These are phyloP conservation scores for Exophiala bonariae DNA, from an alignment of 2,329 filamentous ascomycete species.

Conservation along the genomic window DNA sequence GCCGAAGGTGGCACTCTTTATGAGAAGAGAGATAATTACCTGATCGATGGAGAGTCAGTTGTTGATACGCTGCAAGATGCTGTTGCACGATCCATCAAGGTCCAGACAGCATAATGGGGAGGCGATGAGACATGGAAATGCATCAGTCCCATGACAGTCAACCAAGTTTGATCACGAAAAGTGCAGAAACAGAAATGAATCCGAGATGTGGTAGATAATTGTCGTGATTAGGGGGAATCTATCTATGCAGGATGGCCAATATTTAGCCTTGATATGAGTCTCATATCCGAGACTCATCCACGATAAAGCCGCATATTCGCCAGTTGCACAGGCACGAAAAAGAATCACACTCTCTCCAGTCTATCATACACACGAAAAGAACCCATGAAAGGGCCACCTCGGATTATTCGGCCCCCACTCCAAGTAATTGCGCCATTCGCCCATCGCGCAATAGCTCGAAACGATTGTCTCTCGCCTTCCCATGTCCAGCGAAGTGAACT, in stretches of 20 bases:
- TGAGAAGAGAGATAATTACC: slow-evolving; percentile 64
- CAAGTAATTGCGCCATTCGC: slow-evolving; percentile 21
- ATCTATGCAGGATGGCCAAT: slow-evolving; percentile 12
- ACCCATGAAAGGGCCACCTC: slow-evolving; percentile 18
- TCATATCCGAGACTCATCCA: slow-evolving; percentile 4
- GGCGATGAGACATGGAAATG: too few species aligned
- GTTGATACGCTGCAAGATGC: slow-evolving; percentile 20
- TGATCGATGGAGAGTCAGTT: slow-evolving; percentile 44
- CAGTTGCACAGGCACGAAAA: slow-evolving; percentile 1
- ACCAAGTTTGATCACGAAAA: too few species aligned
- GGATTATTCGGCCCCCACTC: slow-evolving; percentile 8
- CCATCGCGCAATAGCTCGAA: slow-evolving; percentile 12
- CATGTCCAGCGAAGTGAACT: too few species aligned
- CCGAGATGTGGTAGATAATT: too few species aligned
- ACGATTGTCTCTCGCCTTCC: too few species aligned
- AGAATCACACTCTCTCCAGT: slow-evolving; percentile 17
- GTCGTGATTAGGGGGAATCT: slow-evolving; percentile 13
- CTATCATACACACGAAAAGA: slow-evolving; percentile 24
- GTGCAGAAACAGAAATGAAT: too few species aligned
- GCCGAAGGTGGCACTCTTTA: slow-evolving; percentile 70
- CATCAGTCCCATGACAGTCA: too few species aligned
- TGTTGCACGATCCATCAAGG: slow-evolving; percentile 21
- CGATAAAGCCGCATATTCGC: slow-evolving; percentile 12
- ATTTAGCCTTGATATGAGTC: slow-evolving; percentile 12
- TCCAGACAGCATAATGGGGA: slow-evolving; percentile 16